phyloP scores from a whole-genome alignment of 257 asterid species.

The Jaltomata sinuosa region DNA sequence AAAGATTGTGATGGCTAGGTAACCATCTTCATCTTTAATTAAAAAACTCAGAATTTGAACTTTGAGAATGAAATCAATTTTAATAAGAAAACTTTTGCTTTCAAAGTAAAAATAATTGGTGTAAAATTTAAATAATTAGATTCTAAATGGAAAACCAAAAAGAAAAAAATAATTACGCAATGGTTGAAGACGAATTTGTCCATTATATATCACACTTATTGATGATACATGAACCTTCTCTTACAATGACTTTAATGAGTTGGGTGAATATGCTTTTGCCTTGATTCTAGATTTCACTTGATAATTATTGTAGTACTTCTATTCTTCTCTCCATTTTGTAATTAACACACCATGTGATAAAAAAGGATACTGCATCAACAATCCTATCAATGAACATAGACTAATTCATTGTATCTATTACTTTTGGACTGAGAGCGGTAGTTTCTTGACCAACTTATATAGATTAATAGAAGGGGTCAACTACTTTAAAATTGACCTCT shows the following conservation, averaged over 20 bases:
- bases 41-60: neutral
- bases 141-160: neutral
- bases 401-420: neutral
- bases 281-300: constrained; percentile 5
- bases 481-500: neutral
- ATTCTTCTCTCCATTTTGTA: neutral
- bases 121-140: neutral
- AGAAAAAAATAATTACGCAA: neutral
- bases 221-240: constrained; percentile 11
- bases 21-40: neutral
- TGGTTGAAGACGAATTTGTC: neutral
- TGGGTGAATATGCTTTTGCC: neutral
- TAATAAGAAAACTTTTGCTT: neutral
- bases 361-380: constrained; percentile 3
- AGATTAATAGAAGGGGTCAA: neutral
- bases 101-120: neutral
- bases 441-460: neutral
- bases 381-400: constrained; percentile 10
- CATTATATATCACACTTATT: neutral
- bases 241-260: constrained; percentile 1
- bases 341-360: constrained; percentile 30
- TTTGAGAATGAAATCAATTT: neutral
- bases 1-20: neutral
- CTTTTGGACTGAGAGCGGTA: neutral
- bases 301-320: constrained; percentile 5